phyloP scores from a whole-genome alignment of 345 rosid species.

The Physaria fendleri region DNA sequence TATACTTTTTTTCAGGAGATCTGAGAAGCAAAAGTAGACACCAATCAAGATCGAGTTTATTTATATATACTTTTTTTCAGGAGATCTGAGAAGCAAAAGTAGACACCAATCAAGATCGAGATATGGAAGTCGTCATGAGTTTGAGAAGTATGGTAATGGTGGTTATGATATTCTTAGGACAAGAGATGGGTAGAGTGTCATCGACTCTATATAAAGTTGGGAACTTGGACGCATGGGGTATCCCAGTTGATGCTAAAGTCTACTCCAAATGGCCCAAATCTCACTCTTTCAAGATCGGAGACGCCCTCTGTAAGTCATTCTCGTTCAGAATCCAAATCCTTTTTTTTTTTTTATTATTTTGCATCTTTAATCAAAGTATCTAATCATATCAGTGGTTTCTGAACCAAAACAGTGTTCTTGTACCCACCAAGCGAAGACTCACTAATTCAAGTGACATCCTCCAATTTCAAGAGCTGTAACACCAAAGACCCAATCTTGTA shows the following conservation, averaged over 20 bases:
- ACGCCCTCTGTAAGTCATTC: conserved; percentile 58
- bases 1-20: conserved; percentile 10
- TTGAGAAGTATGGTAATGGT: conserved; percentile 11
- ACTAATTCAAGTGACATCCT: conserved; percentile 62
- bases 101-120: conserved; percentile 7
- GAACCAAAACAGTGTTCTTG: conserved; percentile 57
- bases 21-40: conserved; percentile 9
- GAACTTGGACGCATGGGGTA: conserved; percentile 79
- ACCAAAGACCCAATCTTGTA: conserved; percentile 67
- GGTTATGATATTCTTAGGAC: conserved; percentile 38
- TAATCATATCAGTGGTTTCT: neutral
- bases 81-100: conserved; percentile 16
- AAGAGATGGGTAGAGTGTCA: conserved; percentile 34
- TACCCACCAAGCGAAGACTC: conserved; percentile 99
- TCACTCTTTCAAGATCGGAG: conserved; percentile 61
- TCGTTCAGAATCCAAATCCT: neutral
- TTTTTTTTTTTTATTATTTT: neutral
- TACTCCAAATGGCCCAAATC: conserved; percentile 71
- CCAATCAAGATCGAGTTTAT: conserved; percentile 7
- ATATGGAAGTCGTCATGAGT: conserved; percentile 16
- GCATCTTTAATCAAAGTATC: neutral
- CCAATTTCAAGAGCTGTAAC: conserved; percentile 65
- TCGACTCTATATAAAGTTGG: conserved; percentile 64
- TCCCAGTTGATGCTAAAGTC: conserved; percentile 61
- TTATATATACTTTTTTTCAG: neutral